phyloP scores from a whole-genome alignment of 139 green algal genomes.

The Auxenochlorella pyrenoidosa region DNA sequence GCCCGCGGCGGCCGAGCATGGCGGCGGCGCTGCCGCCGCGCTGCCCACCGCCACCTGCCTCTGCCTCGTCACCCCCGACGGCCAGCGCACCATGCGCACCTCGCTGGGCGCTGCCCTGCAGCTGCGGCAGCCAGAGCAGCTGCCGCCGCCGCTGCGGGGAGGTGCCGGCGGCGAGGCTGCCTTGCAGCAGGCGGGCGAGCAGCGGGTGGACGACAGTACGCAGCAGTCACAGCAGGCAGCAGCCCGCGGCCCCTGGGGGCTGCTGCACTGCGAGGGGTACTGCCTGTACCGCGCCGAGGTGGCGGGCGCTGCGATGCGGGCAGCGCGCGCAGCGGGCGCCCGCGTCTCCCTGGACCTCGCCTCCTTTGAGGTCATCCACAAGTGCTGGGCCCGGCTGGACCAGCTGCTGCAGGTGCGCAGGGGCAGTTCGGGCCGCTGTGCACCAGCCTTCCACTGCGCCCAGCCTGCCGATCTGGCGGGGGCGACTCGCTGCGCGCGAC shows the following conservation, averaged over 20 bases:
- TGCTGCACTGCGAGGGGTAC: conserved; percentile 90
- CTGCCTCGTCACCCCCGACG: conserved; percentile 81
- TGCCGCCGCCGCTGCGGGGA: conserved; percentile 50
- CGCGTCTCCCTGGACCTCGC: conserved; percentile 83
- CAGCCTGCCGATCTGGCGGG: neutral
- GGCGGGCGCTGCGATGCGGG: conserved; percentile 37
- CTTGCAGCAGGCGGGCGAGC: neutral
- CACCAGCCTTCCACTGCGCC: neutral
- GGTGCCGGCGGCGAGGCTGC: neutral
- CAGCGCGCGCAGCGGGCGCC: conserved; percentile 33
- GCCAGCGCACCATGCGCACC: conserved; percentile 94
- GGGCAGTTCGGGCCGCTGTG: too few species aligned
- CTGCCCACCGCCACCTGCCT: conserved; percentile 65
- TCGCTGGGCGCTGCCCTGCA: conserved; percentile 79
- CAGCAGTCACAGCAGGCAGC: neutral
- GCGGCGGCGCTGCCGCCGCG: conserved; percentile 5
- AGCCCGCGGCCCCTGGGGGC: neutral
- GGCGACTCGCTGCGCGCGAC: too few species aligned
- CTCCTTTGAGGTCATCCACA: conserved; percentile 78
- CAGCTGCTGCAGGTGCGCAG: conserved; percentile 29
- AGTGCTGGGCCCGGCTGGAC: conserved; percentile 62
- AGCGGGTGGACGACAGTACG: neutral
- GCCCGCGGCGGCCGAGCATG: neutral
- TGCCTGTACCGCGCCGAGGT: conserved; percentile 69
- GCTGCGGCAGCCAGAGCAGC: conserved; percentile 50